These are phyloP conservation scores for Globisporangium abappressorium DNA, from an alignment of 352 stramenopile species.

Conservation along the genomic window DNA sequence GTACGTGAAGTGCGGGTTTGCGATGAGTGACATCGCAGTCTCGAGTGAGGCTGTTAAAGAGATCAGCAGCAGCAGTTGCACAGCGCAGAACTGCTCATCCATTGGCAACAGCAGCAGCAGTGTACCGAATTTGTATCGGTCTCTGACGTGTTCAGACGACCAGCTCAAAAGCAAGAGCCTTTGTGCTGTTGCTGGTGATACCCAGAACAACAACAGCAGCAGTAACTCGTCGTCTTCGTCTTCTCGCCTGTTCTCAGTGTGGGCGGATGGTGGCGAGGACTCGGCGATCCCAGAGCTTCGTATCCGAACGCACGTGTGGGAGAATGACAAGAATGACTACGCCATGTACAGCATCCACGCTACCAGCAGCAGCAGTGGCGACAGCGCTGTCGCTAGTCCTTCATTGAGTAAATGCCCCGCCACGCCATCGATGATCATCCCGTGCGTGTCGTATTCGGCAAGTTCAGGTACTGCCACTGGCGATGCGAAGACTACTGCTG, in stretches of 20 bases:
- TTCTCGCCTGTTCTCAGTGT: constrained; percentile 10
- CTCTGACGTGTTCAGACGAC: constrained; percentile 22
- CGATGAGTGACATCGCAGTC: constrained; percentile 38
- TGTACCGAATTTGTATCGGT: constrained; percentile 6
- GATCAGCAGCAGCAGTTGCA: constrained; percentile 18
- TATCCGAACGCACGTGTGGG: constrained; percentile 25
- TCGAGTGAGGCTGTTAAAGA: background rate
- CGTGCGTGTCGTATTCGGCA: constrained; percentile 23
- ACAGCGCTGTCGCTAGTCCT: background rate
- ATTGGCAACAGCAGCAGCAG: background rate
- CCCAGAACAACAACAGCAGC: background rate
- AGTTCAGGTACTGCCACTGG: background rate
- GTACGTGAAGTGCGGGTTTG: constrained; percentile 25
- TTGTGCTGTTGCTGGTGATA: constrained; percentile 7
- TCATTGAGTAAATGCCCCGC: background rate
- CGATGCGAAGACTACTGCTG: background rate
- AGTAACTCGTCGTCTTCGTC: background rate
- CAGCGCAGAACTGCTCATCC: constrained; percentile 16
- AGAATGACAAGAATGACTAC: constrained; percentile 16
- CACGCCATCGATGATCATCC: constrained; percentile 27
- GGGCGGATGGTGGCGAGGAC: constrained; percentile 20
- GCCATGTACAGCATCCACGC: constrained; percentile 24
- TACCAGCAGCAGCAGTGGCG: background rate
- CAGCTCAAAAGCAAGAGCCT: constrained; percentile 7
- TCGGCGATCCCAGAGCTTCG: constrained; percentile 16